Conservation (phyloP, 2,329 filamentous ascomycete species). For the Hymenoscyphus infarciens region DNA sequence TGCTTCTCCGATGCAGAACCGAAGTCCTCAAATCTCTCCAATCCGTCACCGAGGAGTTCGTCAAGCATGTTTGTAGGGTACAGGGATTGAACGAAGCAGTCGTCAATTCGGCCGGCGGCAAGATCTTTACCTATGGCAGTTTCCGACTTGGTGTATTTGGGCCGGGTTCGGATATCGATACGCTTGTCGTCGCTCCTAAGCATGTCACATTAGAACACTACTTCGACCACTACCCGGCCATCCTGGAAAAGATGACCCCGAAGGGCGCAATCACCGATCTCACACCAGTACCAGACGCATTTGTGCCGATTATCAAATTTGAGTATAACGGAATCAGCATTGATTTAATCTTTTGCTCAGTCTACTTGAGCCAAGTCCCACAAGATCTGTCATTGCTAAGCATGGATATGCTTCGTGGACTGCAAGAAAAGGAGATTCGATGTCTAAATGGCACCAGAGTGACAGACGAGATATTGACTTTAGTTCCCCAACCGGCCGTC, state of each 20-base stretch:
- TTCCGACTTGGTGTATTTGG: constrained; percentile 92
- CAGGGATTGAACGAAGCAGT: constrained; percentile 67
- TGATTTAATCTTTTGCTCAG: constrained; percentile 83
- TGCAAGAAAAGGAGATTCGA: constrained; percentile 82
- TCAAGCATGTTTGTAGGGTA: constrained; percentile 63
- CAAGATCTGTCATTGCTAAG: constrained; percentile 74
- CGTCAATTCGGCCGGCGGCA: constrained; percentile 80
- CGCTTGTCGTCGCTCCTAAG: constrained; percentile 85
- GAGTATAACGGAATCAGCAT: constrained; percentile 89
- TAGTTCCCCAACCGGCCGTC: constrained; percentile 85
- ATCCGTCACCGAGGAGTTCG: constrained; percentile 78
- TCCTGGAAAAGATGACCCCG: constrained; percentile 73
- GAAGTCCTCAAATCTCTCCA: constrained; percentile 72
- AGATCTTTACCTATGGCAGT: constrained; percentile 94
- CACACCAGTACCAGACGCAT: constrained; percentile 81
- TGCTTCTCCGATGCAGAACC: constrained; percentile 40
- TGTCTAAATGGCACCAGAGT: constrained; percentile 93
- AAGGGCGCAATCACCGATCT: constrained; percentile 79
- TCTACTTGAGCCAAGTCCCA: constrained; percentile 68
- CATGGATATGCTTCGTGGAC: constrained; percentile 76
- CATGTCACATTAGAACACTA: constrained; percentile 88
- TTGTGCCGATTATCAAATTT: constrained; percentile 96
- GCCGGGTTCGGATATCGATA: constrained; percentile 96
- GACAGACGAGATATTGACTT: constrained; percentile 82
- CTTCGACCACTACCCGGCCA: constrained; percentile 80